Conservation (phyloP, 2,329 filamentous ascomycete genomes). For the Aspergillus fumigatiaffinis region DNA sequence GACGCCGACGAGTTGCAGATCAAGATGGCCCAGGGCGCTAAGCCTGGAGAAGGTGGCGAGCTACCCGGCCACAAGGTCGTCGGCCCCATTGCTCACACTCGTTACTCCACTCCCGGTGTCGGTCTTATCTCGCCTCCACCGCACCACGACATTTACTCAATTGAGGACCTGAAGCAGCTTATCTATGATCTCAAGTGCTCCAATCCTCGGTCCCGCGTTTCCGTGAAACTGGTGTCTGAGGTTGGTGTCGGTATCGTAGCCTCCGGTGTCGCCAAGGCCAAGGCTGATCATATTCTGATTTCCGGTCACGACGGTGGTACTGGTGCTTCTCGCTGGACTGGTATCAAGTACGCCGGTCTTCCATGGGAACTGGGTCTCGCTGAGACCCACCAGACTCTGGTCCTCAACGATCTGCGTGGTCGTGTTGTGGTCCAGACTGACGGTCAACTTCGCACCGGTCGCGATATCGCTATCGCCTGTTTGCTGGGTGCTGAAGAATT, state of each 20-base stretch:
- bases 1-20: conserved; percentile 97
- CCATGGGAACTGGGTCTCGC: conserved; percentile 96
- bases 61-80: conserved; percentile 96
- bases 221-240: conserved; percentile 96
- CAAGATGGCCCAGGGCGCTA: conserved; percentile 98
- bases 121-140: conserved; percentile 93
- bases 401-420: conserved; percentile 91
- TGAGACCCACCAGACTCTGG: conserved; percentile 93
- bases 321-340: conserved; percentile 94
- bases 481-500: conserved; percentile 96
- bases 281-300: conserved; percentile 94
- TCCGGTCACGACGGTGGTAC: conserved; percentile 97
- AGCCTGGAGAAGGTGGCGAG: conserved; percentile 96
- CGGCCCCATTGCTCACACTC: conserved; percentile 85
- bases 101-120: conserved; percentile 93
- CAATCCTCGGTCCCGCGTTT: conserved; percentile 85
- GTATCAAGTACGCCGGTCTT: conserved; percentile 96
- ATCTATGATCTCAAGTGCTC: conserved; percentile 98
- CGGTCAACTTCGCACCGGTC: conserved; percentile 85
- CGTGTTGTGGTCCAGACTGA: conserved; percentile 96
- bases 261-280: conserved; percentile 94
- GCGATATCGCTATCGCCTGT: conserved; percentile 92
- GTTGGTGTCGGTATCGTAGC: conserved; percentile 97
- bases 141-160: conserved; percentile 98
- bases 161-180: conserved; percentile 94